phyloP scores from a whole-genome alignment of 169 alveolate species.

The Neospora caninum region DNA sequence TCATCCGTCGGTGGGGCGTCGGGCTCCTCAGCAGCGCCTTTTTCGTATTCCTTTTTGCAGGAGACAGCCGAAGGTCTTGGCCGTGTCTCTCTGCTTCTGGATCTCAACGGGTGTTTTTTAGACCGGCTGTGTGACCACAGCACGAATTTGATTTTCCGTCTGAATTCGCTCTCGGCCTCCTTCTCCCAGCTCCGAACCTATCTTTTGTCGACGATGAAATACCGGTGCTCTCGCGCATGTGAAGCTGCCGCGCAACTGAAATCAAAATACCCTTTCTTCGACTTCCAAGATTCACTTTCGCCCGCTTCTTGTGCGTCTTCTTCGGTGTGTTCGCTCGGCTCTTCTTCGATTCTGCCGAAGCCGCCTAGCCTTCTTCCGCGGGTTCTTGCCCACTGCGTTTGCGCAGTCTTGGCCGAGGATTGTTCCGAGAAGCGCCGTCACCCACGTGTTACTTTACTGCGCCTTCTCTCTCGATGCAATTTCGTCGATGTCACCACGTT shows the following conservation, averaged over 20 bases:
- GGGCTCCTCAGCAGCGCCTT: neutral
- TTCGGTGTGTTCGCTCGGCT: neutral
- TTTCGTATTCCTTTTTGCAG: slow-evolving; percentile 20
- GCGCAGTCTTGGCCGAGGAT: neutral
- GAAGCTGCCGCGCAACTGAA: neutral
- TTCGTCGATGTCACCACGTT: neutral
- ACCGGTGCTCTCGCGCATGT: neutral
- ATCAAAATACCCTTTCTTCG: neutral
- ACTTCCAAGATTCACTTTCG: neutral
- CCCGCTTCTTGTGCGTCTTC: neutral
- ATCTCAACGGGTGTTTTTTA: slow-evolving; percentile 24
- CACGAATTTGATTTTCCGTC: neutral
- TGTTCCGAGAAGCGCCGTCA: neutral
- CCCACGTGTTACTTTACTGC: neutral
- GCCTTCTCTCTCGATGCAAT: neutral
- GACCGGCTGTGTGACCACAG: slow-evolving; percentile 46
- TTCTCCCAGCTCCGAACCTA: neutral
- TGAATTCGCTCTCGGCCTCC: slow-evolving; percentile 28
- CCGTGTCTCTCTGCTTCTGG: slow-evolving; percentile 26
- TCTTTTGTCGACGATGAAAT: neutral
- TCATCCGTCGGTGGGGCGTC: neutral
- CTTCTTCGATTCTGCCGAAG: neutral
- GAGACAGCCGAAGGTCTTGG: slow-evolving; percentile 30
- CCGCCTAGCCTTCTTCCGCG: neutral
- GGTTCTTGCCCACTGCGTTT: neutral